A percentile compares a stretch with the other conserved stretches of the same genome.
phyloP scores from a whole-genome alignment of 495 filamentous ascomycete genomes.

The Xylaria scruposa region DNA sequence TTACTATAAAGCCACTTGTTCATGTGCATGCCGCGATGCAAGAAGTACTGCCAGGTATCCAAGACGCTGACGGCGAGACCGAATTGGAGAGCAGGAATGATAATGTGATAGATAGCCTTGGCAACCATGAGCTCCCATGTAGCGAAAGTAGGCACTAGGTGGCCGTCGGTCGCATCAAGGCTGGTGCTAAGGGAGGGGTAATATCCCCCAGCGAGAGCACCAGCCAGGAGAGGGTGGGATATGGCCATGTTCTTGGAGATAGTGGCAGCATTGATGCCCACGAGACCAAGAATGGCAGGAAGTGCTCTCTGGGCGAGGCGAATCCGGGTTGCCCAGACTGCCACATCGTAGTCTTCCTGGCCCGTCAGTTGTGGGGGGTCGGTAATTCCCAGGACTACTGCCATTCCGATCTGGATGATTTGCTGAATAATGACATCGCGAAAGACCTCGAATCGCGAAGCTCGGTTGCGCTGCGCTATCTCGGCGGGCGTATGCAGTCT shows the following conservation, averaged over 20 bases:
- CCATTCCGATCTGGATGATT: constrained; percentile 77
- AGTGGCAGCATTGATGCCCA: constrained; percentile 63
- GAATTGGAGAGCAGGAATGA: constrained; percentile 79
- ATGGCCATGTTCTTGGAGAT: constrained; percentile 62
- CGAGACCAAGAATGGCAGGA: constrained; percentile 60
- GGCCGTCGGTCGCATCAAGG: constrained; percentile 51
- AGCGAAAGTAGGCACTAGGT: constrained; percentile 61
- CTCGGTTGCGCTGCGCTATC: constrained; percentile 83
- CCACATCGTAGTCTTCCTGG: constrained; percentile 81
- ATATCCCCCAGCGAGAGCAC: constrained; percentile 71
- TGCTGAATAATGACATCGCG: constrained; percentile 90
- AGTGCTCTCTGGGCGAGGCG: constrained; percentile 72
- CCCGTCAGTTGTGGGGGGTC: constrained; percentile 72
- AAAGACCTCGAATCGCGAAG: constrained; percentile 78
- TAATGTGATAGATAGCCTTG: constrained; percentile 76
- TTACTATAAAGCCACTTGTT: constrained; percentile 96
- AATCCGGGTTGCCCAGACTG: constrained; percentile 78
- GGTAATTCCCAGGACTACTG: constrained; percentile 64
- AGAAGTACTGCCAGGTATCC: constrained; percentile 98
- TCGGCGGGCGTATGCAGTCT: constrained; percentile 92
- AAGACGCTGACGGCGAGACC: constrained; percentile 72
- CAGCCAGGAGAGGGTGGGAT: constrained; percentile 69
- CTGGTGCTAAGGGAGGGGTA: constrained; percentile 65
- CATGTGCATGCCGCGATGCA: constrained; percentile 92
- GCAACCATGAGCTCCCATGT: constrained; percentile 79